Evolutionary conservation across 441 rosid species (phyloP), one percentile per base, ranked within the genome.

Genomic region (Aquilaria agallochum): DNA sequence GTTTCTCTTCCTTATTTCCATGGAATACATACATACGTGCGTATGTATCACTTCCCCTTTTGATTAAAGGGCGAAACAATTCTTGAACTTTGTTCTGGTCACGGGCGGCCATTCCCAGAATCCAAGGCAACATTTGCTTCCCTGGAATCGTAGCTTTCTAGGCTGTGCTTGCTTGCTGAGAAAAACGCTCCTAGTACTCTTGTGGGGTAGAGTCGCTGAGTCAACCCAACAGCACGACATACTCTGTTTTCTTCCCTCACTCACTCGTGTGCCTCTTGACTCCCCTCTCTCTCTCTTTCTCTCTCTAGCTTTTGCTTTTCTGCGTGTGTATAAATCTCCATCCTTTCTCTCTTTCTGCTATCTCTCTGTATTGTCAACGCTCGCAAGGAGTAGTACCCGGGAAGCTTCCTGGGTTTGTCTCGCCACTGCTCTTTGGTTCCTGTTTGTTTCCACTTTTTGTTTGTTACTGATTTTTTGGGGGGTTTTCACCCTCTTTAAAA

Each of bases 311-410:
- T 50, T 58, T 31, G 69, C 55, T 65, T 65, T 63, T n/a, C 12
- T 62, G 49, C 14, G 48, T 34, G 56, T 0, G 64, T 7, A 55
- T 20, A 55, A 15, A 42, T 20, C 63, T 42, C 31, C 51, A 14
- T 44, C 53, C 5, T 42, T 50, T 64, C 47, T 53, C 20, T 5
- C 27, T 34, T 9, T 53, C 54, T 31, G 30, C 33, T 53, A 20
- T 53, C 27, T 58, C 45, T 69, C 9, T 54, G 64, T 12, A 34
- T 77, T 77, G 93, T 82, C 90, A 84, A 84, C 88, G 88, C 81
- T 77, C 71, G 50, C 62, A 57, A 56, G 75, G 73, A 69, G 69
- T 73, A 71, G 68, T 53, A 65, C 65, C 68, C 69, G 59, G 69
- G 90, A 83, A 85, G 72, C 78, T 81, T 83, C 87, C 81, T 71